phyloP scores from a whole-genome alignment of 2,329 filamentous ascomycete genomes.

The Corynespora cassiicola region DNA sequence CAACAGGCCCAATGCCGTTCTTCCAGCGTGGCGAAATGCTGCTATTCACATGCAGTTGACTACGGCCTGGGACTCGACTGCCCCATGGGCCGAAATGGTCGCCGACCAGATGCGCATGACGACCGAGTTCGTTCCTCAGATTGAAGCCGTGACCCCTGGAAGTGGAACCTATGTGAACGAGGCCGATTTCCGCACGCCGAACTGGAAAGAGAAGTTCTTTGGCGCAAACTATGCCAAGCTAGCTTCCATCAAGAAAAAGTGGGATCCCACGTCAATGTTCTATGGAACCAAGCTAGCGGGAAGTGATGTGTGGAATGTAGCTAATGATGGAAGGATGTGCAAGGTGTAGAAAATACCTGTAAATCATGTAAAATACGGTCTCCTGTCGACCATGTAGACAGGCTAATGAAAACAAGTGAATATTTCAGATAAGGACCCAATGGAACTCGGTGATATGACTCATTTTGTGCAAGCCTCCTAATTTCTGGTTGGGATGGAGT shows the following conservation, averaged over 20 bases:
- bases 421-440: too few relatives aligned
- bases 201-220: conserved; percentile 14
- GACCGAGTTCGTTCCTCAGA: conserved; percentile 9
- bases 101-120: conserved; percentile 1
- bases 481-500: too few relatives aligned
- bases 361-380: too few relatives aligned
- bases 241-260: conserved; percentile 17
- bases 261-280: conserved; percentile 13
- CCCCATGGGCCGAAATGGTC: not conserved
- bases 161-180: conserved; percentile 22
- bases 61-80: conserved; percentile 7
- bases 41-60: not conserved
- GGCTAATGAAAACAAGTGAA: too few relatives aligned
- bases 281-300: conserved; percentile 14
- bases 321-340: conserved; percentile 7
- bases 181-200: conserved; percentile 7
- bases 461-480: too few relatives aligned
- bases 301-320: conserved; percentile 11
- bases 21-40: conserved; percentile 19
- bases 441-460: too few relatives aligned
- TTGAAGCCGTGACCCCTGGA: conserved; percentile 6
- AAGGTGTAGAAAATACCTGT: too few relatives aligned
- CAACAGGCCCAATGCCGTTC: conserved; percentile 11
- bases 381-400: too few relatives aligned
- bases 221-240: conserved; percentile 15